Conservation (phyloP, 495 filamentous ascomycete genomes). For the Penicillium angulare region DNA sequence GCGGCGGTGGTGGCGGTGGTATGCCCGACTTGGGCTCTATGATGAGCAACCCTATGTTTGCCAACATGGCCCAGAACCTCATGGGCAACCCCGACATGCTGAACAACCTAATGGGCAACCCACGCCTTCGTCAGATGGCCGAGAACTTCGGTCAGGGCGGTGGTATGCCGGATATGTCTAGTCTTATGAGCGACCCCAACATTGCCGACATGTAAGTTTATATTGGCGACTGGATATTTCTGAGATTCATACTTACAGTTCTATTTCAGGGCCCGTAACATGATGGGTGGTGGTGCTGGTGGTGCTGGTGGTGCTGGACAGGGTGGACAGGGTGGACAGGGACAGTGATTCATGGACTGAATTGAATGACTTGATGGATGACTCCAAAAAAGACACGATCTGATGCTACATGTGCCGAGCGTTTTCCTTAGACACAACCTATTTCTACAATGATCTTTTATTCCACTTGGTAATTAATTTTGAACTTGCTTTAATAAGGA, state of each 20-base stretch:
- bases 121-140: conserved; percentile 77
- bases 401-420: conserved; percentile 23
- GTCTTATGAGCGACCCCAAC: conserved; percentile 84
- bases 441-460: conserved; percentile 2
- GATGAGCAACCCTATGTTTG: conserved; percentile 98
- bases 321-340: neutral
- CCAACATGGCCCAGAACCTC: conserved; percentile 90
- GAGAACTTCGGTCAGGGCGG: conserved; percentile 56
- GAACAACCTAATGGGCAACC: conserved; percentile 89
- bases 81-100: conserved; percentile 95
- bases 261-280: conserved; percentile 63
- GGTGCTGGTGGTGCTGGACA: conserved; percentile 32
- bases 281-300: conserved; percentile 64
- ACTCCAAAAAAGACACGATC: conserved; percentile 22
- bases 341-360: conserved; percentile 8
- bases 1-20: conserved; percentile 64
- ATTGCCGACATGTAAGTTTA: conserved; percentile 85
- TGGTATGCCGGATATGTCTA: conserved; percentile 76
- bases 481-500: neutral
- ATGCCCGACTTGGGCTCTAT: conserved; percentile 82
- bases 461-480: neutral
- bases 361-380: conserved; percentile 16
- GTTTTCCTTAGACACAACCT: conserved; percentile 17
- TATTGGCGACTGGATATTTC: no score
- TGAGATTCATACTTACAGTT: conserved; percentile 16